Base-by-base conservation (phyloP, 1,284 basidiomycete species). In the Pseudozyma tsukubaensis region DNA sequence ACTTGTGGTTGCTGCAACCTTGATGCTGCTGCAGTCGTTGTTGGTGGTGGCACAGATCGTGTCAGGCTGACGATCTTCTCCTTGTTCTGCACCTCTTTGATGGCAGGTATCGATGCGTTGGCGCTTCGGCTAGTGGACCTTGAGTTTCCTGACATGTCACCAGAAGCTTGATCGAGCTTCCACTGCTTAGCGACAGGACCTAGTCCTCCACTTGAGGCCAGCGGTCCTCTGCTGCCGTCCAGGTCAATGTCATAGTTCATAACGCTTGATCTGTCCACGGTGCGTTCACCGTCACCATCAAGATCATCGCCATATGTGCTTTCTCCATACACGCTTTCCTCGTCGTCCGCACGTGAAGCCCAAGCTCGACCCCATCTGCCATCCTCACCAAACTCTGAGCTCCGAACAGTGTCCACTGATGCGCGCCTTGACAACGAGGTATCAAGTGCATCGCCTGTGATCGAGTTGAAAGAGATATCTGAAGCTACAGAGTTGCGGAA, bases 281-380 rank as follows among this genome's bases (percentile, higher is more conserved):
- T 51, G 24, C 9, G 44, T 24, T 11, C 47, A 7, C 19, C 36
- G 19, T 57, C 43, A 2, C 64, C 63, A 24, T 71, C 60, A 11
- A 45, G 34, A 16, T 73, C 57, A 24, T 59, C 59, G 16, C 59
- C 70, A 39, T 60, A 67, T 3, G 63, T 50, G 49, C 74, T 71
- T 32, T 77, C 71, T 16, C 51, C 71, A 50, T 72, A 74, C n/a
- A 59, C 39, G 45, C 70, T 76, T 45, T 80, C 78, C 43, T 81
- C 79, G 44, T 80, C 79, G 14, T 81, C 78, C 13, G 74, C 64
- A 24, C 55, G 53, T 10, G 60, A 64, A 14, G 74, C 61, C 79
- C 79, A 81, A 1, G 79, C 79, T 1, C 72, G 56, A 9, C 73
- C 79, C 79, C 79, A 81, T 11, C 74, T 50, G 2, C 79, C 79